Conservation (phyloP, 2,329 filamentous ascomycete genomes). For the Colletotrichum lupini region DNA sequence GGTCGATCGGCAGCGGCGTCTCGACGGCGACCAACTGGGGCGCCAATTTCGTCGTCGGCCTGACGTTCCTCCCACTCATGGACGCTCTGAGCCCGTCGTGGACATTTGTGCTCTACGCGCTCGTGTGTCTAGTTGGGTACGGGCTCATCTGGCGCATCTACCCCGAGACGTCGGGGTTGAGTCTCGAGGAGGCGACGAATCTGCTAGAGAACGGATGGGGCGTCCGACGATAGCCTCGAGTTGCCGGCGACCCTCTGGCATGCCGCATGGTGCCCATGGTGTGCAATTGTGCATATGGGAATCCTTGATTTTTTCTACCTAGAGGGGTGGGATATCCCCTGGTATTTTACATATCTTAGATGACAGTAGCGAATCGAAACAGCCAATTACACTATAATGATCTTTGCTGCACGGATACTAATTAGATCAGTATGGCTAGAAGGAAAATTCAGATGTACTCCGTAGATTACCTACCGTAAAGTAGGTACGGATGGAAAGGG, state of each 20-base stretch:
- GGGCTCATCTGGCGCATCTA: conserved; percentile 78
- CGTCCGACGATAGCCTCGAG: conserved; percentile 51
- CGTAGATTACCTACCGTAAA: no score
- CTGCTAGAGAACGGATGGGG: conserved; percentile 81
- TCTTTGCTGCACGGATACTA: no score
- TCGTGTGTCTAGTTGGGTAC: conserved; percentile 77
- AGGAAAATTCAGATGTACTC: not conserved
- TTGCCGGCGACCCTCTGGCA: not conserved
- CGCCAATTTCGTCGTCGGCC: conserved; percentile 85
- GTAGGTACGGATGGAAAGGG: not conserved
- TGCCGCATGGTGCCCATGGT: not conserved
- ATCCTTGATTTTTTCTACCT: not conserved
- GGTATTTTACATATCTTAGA: no score
- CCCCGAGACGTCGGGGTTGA: conserved; percentile 86
- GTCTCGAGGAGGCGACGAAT: conserved; percentile 81
- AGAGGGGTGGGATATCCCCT: no score
- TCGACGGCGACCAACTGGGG: conserved; percentile 88
- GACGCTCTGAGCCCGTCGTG: conserved; percentile 76
- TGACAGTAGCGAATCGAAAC: no score
- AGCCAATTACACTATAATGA: no score
- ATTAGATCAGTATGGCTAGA: no score
- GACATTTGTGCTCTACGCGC: conserved; percentile 86
- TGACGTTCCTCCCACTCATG: conserved; percentile 92
- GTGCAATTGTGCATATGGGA: no score
- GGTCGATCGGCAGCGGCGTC: conserved; percentile 77